Conservation (phyloP, 2,329 filamentous ascomycete genomes). For the Epichloe elymi region DNA sequence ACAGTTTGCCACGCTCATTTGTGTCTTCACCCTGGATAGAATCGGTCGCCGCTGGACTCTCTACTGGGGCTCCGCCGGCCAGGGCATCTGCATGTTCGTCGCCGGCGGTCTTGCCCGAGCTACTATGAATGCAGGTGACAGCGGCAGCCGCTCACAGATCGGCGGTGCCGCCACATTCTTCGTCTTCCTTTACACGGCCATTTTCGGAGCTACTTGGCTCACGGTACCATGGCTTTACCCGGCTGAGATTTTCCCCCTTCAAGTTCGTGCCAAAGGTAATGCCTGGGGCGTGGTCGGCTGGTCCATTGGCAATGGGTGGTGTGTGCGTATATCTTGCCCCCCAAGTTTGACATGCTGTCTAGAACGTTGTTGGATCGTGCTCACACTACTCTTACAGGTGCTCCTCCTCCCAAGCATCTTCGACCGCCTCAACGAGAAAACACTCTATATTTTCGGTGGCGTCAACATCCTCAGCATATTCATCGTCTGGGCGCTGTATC, state of each 20-base stretch:
- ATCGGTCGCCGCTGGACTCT: conserved; percentile 58
- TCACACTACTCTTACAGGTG: conserved; percentile 9
- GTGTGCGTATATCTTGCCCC: conserved; percentile 50
- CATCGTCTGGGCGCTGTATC: conserved; percentile 62
- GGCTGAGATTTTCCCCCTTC: conserved; percentile 43
- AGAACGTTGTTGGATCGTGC: too few species aligned
- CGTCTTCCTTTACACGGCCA: conserved; percentile 43
- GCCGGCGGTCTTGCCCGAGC: conserved; percentile 48
- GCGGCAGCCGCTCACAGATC: conserved; percentile 32
- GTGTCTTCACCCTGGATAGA: conserved; percentile 55
- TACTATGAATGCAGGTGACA: conserved; percentile 29
- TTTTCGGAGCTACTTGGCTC: conserved; percentile 33
- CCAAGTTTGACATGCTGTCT: not conserved
- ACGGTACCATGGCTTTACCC: conserved; percentile 50
- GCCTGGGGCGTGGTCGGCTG: conserved; percentile 46
- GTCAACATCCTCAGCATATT: conserved; percentile 53
- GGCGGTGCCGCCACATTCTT: conserved; percentile 56
- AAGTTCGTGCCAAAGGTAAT: conserved; percentile 45
- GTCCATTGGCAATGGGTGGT: conserved; percentile 44
- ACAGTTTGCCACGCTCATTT: conserved; percentile 48
- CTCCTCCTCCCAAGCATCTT: conserved; percentile 50
- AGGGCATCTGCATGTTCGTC: conserved; percentile 54
- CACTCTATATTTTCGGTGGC: conserved; percentile 59
- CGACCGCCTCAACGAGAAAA: conserved; percentile 51
- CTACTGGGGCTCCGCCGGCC: conserved; percentile 52